Conservation (phyloP, 148 eudicot genomes). For the Rhododendron molle region DNA sequence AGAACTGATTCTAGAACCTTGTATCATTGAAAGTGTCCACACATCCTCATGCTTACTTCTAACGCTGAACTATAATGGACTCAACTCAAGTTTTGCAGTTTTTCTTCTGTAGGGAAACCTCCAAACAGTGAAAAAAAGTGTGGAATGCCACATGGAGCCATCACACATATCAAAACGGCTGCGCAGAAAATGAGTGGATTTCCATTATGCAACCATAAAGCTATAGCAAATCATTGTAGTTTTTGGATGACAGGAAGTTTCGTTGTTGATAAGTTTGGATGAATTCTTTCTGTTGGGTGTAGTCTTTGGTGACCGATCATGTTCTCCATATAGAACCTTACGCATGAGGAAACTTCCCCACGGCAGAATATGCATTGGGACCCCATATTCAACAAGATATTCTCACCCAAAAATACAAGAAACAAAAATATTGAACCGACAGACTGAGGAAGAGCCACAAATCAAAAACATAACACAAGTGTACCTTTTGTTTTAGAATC, state of each 20-base stretch:
- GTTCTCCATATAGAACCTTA: background rate
- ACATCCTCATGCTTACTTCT: background rate
- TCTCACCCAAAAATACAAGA: background rate
- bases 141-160: background rate
- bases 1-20: background rate
- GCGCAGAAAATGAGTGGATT: background rate
- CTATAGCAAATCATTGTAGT: background rate
- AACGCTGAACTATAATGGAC: background rate
- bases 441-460: conserved; percentile 5
- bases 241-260: background rate
- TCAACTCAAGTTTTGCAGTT: background rate
- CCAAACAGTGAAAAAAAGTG: background rate
- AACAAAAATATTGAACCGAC: background rate
- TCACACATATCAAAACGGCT: background rate
- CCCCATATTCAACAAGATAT: background rate
- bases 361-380: background rate
- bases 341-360: background rate
- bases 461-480: background rate
- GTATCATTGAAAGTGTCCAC: background rate
- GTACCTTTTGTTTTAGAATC: conserved; percentile 85
- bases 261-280: background rate
- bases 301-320: background rate
- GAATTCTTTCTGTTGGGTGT: background rate
- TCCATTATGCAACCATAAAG: background rate
- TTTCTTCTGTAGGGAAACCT: background rate